Percentiles rank a stretch among this genome's conserved stretches.
Conservation (phyloP, 164 flowering plant genomes). For the Kalanchoe fedtschenkoi region DNA sequence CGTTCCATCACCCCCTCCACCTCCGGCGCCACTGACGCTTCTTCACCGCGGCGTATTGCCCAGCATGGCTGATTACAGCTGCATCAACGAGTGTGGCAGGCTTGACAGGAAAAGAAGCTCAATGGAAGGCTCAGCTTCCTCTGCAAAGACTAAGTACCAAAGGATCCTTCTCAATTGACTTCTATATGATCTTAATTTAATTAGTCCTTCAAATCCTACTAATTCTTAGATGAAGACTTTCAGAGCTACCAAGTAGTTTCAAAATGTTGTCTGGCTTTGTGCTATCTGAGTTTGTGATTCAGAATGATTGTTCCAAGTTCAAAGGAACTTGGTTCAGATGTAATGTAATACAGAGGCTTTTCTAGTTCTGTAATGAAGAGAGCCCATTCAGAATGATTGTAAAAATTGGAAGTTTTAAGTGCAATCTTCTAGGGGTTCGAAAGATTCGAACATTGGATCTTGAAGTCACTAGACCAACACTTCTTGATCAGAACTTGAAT, state of each 20-base stretch:
- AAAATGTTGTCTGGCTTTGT: slow-evolving; percentile 10
- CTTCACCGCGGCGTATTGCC: background rate
- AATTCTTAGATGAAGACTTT: too few relatives aligned
- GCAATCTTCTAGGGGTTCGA: too few relatives aligned
- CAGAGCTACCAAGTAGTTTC: slow-evolving; percentile 12
- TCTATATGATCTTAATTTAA: background rate
- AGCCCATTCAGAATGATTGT: slow-evolving; percentile 5
- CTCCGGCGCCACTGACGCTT: too few relatives aligned
- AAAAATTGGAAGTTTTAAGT: too few relatives aligned
- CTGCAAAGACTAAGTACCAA: slow-evolving; percentile 38
- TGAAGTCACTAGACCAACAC: too few relatives aligned
- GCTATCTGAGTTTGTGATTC: slow-evolving; percentile 17
- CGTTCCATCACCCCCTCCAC: slow-evolving; percentile 29
- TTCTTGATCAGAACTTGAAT: too few relatives aligned
- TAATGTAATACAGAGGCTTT: slow-evolving; percentile 14
- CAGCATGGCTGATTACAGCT: slow-evolving; percentile 6
- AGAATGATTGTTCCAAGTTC: slow-evolving; percentile 5
- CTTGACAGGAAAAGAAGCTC: slow-evolving; percentile 33
- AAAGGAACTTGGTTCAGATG: background rate
- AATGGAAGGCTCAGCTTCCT: slow-evolving; percentile 35
- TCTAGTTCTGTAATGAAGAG: slow-evolving; percentile 1
- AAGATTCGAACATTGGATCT: too few relatives aligned
- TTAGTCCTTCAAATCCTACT: too few relatives aligned
- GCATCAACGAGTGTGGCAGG: slow-evolving; percentile 17
- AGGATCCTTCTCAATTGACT: slow-evolving; percentile 41